Evolutionary conservation across 306 rosid species (phyloP).

Genomic region (Medicago arabica): DNA sequence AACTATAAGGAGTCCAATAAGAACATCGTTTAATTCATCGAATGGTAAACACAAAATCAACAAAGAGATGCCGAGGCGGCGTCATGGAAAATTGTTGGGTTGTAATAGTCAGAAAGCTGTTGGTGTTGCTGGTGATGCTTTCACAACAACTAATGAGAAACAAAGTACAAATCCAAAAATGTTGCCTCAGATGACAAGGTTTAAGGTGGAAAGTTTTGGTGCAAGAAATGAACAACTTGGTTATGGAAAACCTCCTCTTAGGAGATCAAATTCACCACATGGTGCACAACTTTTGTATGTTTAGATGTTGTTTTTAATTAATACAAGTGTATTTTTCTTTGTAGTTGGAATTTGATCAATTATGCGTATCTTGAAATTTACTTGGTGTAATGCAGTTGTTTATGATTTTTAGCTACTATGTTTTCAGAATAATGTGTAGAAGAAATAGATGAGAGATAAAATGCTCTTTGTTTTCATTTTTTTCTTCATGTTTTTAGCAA

Average conservation of each 20-base stretch:
- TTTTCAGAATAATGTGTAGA: too few relatives aligned
- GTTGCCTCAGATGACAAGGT: slow-evolving; percentile 51
- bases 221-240: slow-evolving; percentile 54
- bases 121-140: slow-evolving; percentile 66
- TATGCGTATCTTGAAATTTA: slow-evolving; percentile 35
- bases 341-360: slow-evolving; percentile 26
- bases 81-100: slow-evolving; percentile 56
- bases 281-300: slow-evolving; percentile 59
- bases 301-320: slow-evolving; percentile 38
- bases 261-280: slow-evolving; percentile 59
- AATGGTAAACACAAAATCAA: slow-evolving; percentile 43
- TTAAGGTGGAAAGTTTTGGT: slow-evolving; percentile 52
- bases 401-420: too few relatives aligned
- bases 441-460: too few relatives aligned
- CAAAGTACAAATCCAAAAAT: slow-evolving; percentile 48
- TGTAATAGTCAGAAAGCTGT: slow-evolving; percentile 83
- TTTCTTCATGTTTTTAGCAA: too few relatives aligned
- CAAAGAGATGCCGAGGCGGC: slow-evolving; percentile 52
- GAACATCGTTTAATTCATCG: slow-evolving; percentile 33
- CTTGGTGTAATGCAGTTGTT: slow-evolving; percentile 9
- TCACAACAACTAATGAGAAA: slow-evolving; percentile 47
- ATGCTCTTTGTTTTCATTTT: too few relatives aligned
- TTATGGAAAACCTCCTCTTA: slow-evolving; percentile 49
- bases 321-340: slow-evolving; percentile 1
- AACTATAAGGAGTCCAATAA: slow-evolving; percentile 52